phyloP scores from a whole-genome alignment of 176 grass and related monocot species.

The Zoysia japonica region DNA sequence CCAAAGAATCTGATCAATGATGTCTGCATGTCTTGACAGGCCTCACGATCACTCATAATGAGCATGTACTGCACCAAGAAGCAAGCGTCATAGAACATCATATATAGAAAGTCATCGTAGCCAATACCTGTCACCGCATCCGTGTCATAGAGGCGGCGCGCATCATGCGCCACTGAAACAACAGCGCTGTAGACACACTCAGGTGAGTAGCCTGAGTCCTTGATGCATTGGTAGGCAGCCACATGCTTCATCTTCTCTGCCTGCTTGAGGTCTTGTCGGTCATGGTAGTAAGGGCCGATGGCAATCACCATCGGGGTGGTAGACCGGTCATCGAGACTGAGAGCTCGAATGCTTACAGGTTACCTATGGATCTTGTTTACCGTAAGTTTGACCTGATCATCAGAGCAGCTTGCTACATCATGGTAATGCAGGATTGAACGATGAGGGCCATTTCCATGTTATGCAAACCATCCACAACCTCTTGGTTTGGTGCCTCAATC shows the following conservation, averaged over 20 bases:
- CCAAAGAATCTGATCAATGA: neutral
- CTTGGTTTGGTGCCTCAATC: neutral
- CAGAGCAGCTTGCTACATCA: neutral
- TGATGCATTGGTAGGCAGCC: neutral
- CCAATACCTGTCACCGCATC: neutral
- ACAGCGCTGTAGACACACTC: neutral
- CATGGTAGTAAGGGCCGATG: neutral
- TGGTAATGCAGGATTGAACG: neutral
- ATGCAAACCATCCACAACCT: neutral
- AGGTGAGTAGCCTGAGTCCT: neutral
- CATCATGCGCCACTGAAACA: neutral
- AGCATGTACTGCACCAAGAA: conserved; percentile 11
- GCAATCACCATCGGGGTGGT: neutral
- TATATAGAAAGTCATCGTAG: neutral
- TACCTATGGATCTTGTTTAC: neutral
- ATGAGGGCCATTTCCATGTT: neutral
- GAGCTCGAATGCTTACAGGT: neutral
- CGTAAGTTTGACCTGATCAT: neutral
- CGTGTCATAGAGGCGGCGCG: neutral
- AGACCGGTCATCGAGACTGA: neutral
- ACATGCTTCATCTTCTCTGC: neutral
- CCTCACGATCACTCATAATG: neutral
- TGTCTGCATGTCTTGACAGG: no score
- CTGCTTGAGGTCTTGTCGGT: neutral
- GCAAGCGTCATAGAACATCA: neutral